phyloP scores from a whole-genome alignment of 192 early-diverging fungal genomes.

The Podila clonocystis region DNA sequence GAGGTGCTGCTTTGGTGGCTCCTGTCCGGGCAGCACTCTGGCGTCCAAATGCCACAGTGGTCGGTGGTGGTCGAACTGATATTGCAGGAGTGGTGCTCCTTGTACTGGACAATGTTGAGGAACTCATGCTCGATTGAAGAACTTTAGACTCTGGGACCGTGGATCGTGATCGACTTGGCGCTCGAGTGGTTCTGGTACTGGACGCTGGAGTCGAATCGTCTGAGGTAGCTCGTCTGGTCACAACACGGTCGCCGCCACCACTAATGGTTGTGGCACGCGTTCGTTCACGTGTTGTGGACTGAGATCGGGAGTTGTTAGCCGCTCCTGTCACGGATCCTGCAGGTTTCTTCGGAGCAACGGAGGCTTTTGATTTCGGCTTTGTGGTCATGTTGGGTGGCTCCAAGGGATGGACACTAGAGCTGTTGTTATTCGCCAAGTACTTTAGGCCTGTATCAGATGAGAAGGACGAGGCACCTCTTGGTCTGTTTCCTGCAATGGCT shows the following conservation, averaged over 20 bases:
- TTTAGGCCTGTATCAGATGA: not conserved
- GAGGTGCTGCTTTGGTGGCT: not conserved
- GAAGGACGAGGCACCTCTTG: not conserved
- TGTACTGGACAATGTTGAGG: not conserved
- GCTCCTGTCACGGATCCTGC: not conserved
- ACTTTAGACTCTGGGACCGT: not conserved
- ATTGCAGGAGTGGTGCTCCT: not conserved
- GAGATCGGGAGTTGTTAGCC: not conserved
- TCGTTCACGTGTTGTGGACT: not conserved
- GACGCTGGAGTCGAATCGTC: constrained; percentile 3
- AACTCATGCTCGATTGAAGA: not conserved
- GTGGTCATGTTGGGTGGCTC: constrained; percentile 2
- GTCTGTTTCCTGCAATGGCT: not conserved
- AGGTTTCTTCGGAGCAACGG: not conserved
- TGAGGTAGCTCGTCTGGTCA: not conserved
- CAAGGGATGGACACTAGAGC: not conserved
- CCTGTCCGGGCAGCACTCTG: not conserved
- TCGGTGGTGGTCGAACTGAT: not conserved
- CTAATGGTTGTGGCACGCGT: not conserved
- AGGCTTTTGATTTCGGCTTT: constrained; percentile 9
- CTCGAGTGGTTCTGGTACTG: not conserved
- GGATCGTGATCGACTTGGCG: not conserved
- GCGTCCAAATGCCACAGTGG: not conserved
- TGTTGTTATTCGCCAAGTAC: not conserved
- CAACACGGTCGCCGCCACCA: not conserved